Evolutionary conservation across 2,329 filamentous ascomycete species (phyloP).

Genomic region (Xylaria sp.): DNA sequence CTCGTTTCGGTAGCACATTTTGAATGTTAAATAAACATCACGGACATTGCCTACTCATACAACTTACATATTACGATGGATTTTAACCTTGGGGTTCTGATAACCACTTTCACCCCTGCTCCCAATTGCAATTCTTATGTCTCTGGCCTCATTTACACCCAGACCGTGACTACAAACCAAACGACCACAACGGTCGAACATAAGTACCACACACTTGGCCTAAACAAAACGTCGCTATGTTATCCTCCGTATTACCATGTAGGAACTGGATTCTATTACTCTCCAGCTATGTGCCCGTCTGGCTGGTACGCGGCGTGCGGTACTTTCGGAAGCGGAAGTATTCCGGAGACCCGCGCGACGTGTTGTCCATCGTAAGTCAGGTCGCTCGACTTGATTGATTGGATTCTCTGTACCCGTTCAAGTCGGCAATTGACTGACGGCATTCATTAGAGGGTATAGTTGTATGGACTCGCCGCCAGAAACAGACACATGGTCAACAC

Average conservation of each 20-base stretch:
- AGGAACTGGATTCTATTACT: slow-evolving; percentile 9
- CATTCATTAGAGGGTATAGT: slow-evolving; percentile 3
- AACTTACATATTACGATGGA: background rate
- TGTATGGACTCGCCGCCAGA: background rate
- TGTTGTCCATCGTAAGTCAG: slow-evolving; percentile 20
- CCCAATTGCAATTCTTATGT: slow-evolving; percentile 7
- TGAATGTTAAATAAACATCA: background rate
- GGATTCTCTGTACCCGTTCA: background rate
- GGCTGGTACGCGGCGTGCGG: slow-evolving; percentile 10
- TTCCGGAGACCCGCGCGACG: slow-evolving; percentile 16
- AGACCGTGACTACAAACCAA: background rate
- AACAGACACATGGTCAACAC: slow-evolving; percentile 16
- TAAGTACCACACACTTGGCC: slow-evolving; percentile 16
- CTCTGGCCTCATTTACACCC: slow-evolving; percentile 14
- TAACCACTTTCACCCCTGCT: slow-evolving; percentile 1
- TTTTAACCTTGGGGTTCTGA: slow-evolving; percentile 16
- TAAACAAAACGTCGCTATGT: slow-evolving; percentile 3
- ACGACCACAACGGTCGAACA: background rate
- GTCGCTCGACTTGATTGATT: background rate
- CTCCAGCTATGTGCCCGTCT: slow-evolving; percentile 12
- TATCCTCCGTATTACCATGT: slow-evolving; percentile 13
- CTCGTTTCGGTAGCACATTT: background rate
- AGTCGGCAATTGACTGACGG: background rate
- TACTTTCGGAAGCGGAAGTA: background rate
- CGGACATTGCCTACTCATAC: background rate